Evolutionary conservation across 2,329 filamentous ascomycete genomes (phyloP), one percentile per base, ranked within the genome.

Genomic region (Colletotrichum cereale): DNA sequence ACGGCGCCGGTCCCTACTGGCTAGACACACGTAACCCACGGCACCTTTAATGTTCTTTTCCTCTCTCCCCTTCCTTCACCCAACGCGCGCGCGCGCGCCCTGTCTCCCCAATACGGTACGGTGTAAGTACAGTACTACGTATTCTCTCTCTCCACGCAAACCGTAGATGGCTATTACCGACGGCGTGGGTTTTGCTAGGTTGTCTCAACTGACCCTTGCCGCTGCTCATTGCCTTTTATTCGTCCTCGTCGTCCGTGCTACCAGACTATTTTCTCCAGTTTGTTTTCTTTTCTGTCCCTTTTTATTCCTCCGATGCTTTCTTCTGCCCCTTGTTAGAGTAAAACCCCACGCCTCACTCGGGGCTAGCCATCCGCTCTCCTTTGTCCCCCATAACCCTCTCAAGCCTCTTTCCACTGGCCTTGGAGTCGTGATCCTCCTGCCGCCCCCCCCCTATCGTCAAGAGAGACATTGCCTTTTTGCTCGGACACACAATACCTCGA

Each of bases 141-240:
- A 34, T 34, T 34, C 18, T 5, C 26, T 29, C 26, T 34, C 34
- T n/a, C 58, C 42, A 12, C 29, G 42, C 31, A 36, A 61, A 48
- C 29, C 29, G 16, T 48, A 36, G 24, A 48, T 52, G 60, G 60
- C 29, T 36, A 62, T 52, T 71, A 71, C 68, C 68, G 65, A 63
- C 58, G 65, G 68, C 65, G 58, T 34, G 68, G 68, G 40, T 63
- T 68, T 26, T 68, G 65, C 68, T 71, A 58, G 68, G 68, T 71
- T 71, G 68, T 68, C 65, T 71, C 65, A 63, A 56, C n/a, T 56
- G 31, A 38, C 68, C 68, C 68, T 55, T 68, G 65, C 53, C 58
- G 57, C 58, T 67, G 42, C 53, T 66, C 44, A 42, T 53, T 58
- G 63, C 62, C 67, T 52, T 53, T 67, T 62, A n/a, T 62, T 26